A percentile compares a stretch with the other conserved stretches of the same genome.
Conservation (phyloP, 2,329 filamentous ascomycete species). For the Boeremia lycopersici region DNA sequence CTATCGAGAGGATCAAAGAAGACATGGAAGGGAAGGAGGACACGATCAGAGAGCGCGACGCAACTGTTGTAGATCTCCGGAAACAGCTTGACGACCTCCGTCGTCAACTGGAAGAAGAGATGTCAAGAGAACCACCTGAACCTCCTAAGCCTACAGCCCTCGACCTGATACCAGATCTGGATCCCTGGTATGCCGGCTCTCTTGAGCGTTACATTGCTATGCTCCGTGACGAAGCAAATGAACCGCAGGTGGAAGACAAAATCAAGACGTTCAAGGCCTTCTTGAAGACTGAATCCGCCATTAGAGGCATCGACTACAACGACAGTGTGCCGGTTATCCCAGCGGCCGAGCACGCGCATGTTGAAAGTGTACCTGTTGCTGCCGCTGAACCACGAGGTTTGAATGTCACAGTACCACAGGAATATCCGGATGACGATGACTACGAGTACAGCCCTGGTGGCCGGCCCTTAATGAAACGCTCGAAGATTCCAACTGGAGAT, state of each 20-base stretch:
- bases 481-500: slow-evolving; percentile 9
- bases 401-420: slow-evolving; percentile 19
- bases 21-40: slow-evolving; percentile 44
- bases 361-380: slow-evolving; percentile 10
- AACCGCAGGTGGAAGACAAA: slow-evolving; percentile 57
- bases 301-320: slow-evolving; percentile 53
- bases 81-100: slow-evolving; percentile 32
- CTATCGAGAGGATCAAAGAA: slow-evolving; percentile 42
- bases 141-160: slow-evolving; percentile 33
- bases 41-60: slow-evolving; percentile 37
- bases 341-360: slow-evolving; percentile 1
- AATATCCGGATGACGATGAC: slow-evolving; percentile 23
- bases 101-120: slow-evolving; percentile 36
- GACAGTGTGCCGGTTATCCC: slow-evolving; percentile 28
- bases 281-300: slow-evolving; percentile 41
- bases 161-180: slow-evolving; percentile 58
- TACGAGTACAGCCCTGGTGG: slow-evolving; percentile 60
- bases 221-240: slow-evolving; percentile 57
- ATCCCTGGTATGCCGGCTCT: slow-evolving; percentile 63
- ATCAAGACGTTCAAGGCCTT: slow-evolving; percentile 61
- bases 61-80: slow-evolving; percentile 28
- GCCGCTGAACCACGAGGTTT: slow-evolving; percentile 23
- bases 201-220: slow-evolving; percentile 61
- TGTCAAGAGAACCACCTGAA: slow-evolving; percentile 26
- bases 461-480: slow-evolving; percentile 51